Conservation (phyloP, 2,329 filamentous ascomycete genomes). For the Fusarium protoensiforme region DNA sequence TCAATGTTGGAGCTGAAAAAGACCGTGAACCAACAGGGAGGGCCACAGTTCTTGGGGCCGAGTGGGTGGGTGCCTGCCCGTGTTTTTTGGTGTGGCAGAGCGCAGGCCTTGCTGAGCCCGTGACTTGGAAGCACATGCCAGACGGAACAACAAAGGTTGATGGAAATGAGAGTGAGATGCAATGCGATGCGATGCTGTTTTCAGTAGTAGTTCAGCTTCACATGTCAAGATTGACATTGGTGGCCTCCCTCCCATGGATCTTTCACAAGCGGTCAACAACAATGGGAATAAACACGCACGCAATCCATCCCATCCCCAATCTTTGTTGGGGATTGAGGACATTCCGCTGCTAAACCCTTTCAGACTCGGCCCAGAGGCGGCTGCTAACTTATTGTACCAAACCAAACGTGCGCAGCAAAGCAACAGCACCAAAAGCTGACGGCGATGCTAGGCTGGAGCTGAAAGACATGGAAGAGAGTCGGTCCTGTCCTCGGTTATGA, state of each 20-base stretch:
- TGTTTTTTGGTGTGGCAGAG: slow-evolving; percentile 32
- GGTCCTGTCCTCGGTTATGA: not conserved
- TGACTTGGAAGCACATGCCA: slow-evolving; percentile 23
- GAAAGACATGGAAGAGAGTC: not conserved
- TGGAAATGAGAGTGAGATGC: slow-evolving; percentile 13
- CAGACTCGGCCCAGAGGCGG: not conserved
- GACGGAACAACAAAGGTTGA: slow-evolving; percentile 10
- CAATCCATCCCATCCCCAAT: not conserved
- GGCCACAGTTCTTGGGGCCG: slow-evolving; percentile 3
- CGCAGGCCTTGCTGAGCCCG: slow-evolving; percentile 30
- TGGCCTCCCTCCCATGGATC: not conserved
- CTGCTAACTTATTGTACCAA: not conserved
- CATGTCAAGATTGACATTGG: not conserved
- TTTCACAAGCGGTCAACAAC: not conserved
- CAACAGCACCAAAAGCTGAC: not conserved
- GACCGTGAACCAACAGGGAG: slow-evolving; percentile 18
- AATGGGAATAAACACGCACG: not conserved
- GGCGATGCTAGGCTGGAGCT: not conserved
- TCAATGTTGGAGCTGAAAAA: not conserved
- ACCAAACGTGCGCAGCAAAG: not conserved
- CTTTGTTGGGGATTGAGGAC: not conserved
- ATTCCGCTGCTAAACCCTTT: not conserved
- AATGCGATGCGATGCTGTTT: not conserved
- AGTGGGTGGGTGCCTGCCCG: not conserved
- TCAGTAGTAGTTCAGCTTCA: not conserved